Evolutionary conservation across 495 filamentous ascomycete genomes (phyloP).

Genomic region (Parathielavia appendiculata): DNA sequence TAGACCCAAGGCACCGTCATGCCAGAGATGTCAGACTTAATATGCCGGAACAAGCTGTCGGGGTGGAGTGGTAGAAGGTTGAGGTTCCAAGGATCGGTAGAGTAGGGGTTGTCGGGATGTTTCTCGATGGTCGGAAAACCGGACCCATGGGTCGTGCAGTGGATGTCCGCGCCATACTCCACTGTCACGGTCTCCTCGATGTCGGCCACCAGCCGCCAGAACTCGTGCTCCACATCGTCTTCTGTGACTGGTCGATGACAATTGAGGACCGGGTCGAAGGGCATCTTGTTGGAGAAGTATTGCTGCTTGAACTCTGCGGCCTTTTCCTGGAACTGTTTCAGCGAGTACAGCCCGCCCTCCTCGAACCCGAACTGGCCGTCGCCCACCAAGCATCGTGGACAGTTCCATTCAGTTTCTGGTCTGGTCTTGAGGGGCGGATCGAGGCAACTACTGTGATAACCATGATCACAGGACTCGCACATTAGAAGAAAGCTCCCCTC

Average conservation of each 20-base stretch:
- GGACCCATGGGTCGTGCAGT: slow-evolving; percentile 96
- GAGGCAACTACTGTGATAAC: slow-evolving; percentile 83
- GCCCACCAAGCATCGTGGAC: slow-evolving; percentile 89
- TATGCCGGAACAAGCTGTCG: slow-evolving; percentile 91
- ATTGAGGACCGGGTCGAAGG: slow-evolving; percentile 78
- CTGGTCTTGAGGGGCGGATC: slow-evolving; percentile 76
- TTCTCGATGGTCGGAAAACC: slow-evolving; percentile 95
- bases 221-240: slow-evolving; percentile 94
- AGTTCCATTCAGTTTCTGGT: slow-evolving; percentile 93
- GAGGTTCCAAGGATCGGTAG: slow-evolving; percentile 91
- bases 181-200: slow-evolving; percentile 94
- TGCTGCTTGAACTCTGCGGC: slow-evolving; percentile 88
- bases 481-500: slow-evolving; percentile 58
- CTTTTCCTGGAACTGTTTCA: slow-evolving; percentile 95
- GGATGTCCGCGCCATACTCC: slow-evolving; percentile 97
- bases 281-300: slow-evolving; percentile 89
- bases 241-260: slow-evolving; percentile 76
- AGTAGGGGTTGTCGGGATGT: slow-evolving; percentile 78
- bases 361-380: slow-evolving; percentile 98
- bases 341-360: slow-evolving; percentile 91
- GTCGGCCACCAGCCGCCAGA: slow-evolving; percentile 91
- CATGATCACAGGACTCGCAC: slow-evolving; percentile 91
- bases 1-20: slow-evolving; percentile 99
- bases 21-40: slow-evolving; percentile 97
- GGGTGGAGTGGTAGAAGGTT: slow-evolving; percentile 87